Conservation (phyloP, 2,329 filamentous ascomycete species). For the Aspergillus vadensis region DNA sequence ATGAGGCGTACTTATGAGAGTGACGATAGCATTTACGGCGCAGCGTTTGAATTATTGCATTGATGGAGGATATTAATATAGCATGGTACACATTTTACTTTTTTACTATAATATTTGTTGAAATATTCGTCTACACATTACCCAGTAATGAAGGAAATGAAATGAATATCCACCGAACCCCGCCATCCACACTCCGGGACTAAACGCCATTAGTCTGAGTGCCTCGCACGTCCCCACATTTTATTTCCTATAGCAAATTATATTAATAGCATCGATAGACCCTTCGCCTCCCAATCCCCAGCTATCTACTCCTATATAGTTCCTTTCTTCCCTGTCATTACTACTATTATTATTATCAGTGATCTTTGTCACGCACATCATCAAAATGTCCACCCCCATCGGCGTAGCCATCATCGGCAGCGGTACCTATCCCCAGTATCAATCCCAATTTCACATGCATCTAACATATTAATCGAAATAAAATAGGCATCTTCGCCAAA, state of each 20-base stretch:
- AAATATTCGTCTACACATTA: background rate
- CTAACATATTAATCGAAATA: background rate
- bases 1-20: no score
- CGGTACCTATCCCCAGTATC: constrained; percentile 32
- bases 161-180: background rate
- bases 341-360: background rate
- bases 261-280: background rate
- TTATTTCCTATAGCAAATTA: no score
- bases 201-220: background rate
- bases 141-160: background rate
- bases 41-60: no score
- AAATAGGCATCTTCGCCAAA: constrained; percentile 56
- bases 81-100: background rate
- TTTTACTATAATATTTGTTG: background rate
- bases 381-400: constrained; percentile 35
- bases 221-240: background rate
- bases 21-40: no score
- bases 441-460: background rate
- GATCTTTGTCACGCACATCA: background rate
- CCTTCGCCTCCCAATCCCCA: background rate
- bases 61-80: background rate
- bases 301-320: background rate
- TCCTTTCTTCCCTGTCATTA: background rate
- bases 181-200: background rate
- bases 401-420: constrained; percentile 58